Evolutionary conservation across 169 alveolate genomes (phyloP).

Genomic region (Plasmodium knowlesi): DNA sequence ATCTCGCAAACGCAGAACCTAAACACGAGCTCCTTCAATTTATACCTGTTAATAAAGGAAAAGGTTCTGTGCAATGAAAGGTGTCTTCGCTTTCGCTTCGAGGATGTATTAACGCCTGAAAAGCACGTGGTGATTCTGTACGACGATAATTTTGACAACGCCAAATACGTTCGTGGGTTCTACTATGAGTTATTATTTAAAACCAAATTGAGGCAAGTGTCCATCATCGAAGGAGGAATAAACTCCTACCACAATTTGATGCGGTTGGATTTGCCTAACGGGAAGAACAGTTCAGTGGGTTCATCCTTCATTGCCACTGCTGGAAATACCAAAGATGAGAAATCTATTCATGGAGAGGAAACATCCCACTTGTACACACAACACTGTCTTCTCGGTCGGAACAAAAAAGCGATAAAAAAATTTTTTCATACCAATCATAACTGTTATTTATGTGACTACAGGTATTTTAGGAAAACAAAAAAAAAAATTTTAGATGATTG

Average conservation of each 20-base stretch:
- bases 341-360: neutral
- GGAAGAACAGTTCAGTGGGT: too few species aligned
- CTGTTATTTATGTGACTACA: conserved; percentile 38
- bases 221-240: conserved; percentile 71
- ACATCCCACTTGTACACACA: neutral
- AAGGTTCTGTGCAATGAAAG: conserved; percentile 41
- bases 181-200: conserved; percentile 28
- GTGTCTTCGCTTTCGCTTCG: neutral
- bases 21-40: conserved; percentile 52
- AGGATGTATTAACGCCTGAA: conserved; percentile 6
- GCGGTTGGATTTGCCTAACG: neutral
- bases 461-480: neutral
- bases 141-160: conserved; percentile 34
- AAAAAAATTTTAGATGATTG: conserved; percentile 62
- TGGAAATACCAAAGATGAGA: neutral
- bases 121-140: conserved; percentile 21
- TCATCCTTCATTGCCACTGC: neutral
- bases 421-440: neutral
- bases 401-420: neutral
- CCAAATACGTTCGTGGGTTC: conserved; percentile 42
- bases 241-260: conserved; percentile 51
- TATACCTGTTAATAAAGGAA: conserved; percentile 60
- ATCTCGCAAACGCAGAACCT: neutral
- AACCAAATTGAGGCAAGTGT: conserved; percentile 16
- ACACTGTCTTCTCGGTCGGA: neutral